phyloP scores from a whole-genome alignment of 78 protist genomes.

The Dictyostelium purpureum region DNA sequence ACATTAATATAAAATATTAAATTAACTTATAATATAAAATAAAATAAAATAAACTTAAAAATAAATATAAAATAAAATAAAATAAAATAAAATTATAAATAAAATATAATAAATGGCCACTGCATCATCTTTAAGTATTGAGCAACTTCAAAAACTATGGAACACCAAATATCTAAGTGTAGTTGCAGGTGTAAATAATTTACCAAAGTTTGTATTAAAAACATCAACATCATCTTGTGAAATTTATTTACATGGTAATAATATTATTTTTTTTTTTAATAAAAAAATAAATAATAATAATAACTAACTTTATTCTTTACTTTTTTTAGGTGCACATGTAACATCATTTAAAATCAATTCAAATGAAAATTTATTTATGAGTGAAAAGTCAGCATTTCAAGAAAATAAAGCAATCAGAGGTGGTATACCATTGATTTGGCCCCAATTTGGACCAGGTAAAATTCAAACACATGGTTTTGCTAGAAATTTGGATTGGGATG shows the following conservation, averaged over 20 bases:
- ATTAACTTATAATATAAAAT: too few species aligned
- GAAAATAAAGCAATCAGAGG: conserved; percentile 52
- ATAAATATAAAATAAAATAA: too few species aligned
- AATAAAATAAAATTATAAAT: too few species aligned
- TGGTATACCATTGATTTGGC: conserved; percentile 56
- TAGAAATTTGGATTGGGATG: conserved; percentile 52
- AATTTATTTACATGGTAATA: conserved; percentile 16
- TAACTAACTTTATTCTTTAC: neutral
- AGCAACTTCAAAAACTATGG: conserved; percentile 1
- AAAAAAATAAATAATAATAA: neutral
- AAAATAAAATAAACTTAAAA: too few species aligned
- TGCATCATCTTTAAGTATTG: too few species aligned
- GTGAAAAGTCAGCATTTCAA: conserved; percentile 42
- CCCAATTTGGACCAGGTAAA: conserved; percentile 70
- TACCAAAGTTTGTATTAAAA: conserved; percentile 20
- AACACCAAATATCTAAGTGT: neutral
- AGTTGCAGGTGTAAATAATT: neutral
- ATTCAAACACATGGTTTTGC: conserved; percentile 72
- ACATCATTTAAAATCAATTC: conserved; percentile 35
- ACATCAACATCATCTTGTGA: conserved; percentile 1
- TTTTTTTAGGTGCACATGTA: conserved; percentile 38
- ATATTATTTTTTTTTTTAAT: neutral
- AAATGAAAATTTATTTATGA: conserved; percentile 24
- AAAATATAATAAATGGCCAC: too few species aligned
- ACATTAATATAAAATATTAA: too few species aligned